A percentile compares a stretch with the other conserved stretches of the same genome.
phyloP scores from a whole-genome alignment of 169 alveolate genomes.

The Plasmodium reichenowi region DNA sequence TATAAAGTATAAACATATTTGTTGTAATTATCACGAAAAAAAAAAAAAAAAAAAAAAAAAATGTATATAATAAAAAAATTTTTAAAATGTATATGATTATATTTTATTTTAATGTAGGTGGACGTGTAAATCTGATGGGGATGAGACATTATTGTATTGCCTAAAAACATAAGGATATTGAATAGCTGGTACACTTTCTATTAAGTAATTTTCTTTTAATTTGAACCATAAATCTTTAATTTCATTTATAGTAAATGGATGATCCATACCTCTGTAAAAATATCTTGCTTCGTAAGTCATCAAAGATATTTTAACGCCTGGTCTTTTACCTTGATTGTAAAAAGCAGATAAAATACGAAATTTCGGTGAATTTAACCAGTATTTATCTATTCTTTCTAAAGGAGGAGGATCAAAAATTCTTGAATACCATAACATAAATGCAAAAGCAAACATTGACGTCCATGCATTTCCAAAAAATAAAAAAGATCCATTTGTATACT shows the following conservation, averaged over 20 bases:
- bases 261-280: slow-evolving; percentile 90
- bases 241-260: slow-evolving; percentile 90
- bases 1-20: too few species aligned
- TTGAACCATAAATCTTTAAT: slow-evolving; percentile 89
- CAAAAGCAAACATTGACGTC: slow-evolving; percentile 91
- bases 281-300: slow-evolving; percentile 90
- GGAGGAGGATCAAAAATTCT: slow-evolving; percentile 91
- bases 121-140: slow-evolving; percentile 85
- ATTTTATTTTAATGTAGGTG: slow-evolving; percentile 77
- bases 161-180: slow-evolving; percentile 92
- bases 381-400: slow-evolving; percentile 88
- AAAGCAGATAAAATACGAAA: slow-evolving; percentile 90
- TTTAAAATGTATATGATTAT: too few species aligned
- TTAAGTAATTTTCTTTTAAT: slow-evolving; percentile 87
- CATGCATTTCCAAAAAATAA: slow-evolving; percentile 90
- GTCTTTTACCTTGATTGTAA: slow-evolving; percentile 91
- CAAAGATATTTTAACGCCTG: slow-evolving; percentile 87
- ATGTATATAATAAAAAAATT: background rate
- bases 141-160: slow-evolving; percentile 85
- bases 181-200: slow-evolving; percentile 88
- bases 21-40: background rate
- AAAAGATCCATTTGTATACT: slow-evolving; percentile 86
- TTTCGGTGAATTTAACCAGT: slow-evolving; percentile 90
- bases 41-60: background rate
- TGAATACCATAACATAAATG: slow-evolving; percentile 87